Conservation (phyloP, 2,329 filamentous ascomycete species). For the Neodidymelliopsis sp. region DNA sequence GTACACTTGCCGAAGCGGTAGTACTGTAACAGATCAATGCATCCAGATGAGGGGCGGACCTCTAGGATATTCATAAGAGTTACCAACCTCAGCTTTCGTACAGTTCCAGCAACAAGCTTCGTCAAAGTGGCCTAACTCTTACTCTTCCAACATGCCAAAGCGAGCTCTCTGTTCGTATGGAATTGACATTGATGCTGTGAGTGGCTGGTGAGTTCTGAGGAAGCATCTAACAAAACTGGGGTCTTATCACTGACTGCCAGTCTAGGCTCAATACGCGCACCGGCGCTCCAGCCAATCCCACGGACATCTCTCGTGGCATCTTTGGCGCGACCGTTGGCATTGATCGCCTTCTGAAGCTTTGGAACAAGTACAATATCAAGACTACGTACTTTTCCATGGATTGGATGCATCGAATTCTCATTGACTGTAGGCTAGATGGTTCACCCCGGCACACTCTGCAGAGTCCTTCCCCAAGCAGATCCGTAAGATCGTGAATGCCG, state of each 20-base stretch:
- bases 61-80: no score
- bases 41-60: no score
- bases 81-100: no score
- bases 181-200: slow-evolving; percentile 53
- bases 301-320: slow-evolving; percentile 50
- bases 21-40: not conserved
- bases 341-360: slow-evolving; percentile 52
- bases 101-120: no score
- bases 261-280: slow-evolving; percentile 52
- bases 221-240: slow-evolving; percentile 1
- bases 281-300: slow-evolving; percentile 48
- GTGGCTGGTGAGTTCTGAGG: slow-evolving; percentile 42
- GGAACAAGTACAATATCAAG: slow-evolving; percentile 52
- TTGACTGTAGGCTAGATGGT: no score
- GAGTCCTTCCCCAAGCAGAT: slow-evolving; percentile 59
- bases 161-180: slow-evolving; percentile 52
- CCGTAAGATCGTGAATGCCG: slow-evolving; percentile 53
- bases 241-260: not conserved
- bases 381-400: no score
- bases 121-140: not conserved
- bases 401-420: no score
- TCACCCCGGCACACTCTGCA: slow-evolving; percentile 53
- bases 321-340: slow-evolving; percentile 53
- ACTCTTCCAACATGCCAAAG: slow-evolving; percentile 39
- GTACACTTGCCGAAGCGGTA: not conserved